phyloP scores from a whole-genome alignment of 2,329 filamentous ascomycete species.

The Aspergillus luchuensis region DNA sequence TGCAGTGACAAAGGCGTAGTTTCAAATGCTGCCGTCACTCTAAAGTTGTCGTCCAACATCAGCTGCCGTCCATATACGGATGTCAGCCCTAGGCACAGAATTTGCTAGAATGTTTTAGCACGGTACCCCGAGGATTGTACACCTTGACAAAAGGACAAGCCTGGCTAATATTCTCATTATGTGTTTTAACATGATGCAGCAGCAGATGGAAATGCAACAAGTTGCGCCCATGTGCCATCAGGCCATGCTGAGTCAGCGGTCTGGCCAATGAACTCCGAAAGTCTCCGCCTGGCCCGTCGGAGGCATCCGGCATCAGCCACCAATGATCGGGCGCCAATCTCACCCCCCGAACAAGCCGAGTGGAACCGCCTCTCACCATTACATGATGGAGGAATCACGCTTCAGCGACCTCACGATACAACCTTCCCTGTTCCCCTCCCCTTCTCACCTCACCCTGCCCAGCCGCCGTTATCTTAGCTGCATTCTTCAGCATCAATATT shows the following conservation, averaged over 20 bases:
- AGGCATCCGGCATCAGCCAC: not conserved
- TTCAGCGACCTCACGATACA: slow-evolving; percentile 3
- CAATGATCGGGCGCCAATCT: not conserved
- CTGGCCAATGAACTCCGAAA: not conserved
- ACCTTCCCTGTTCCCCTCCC: not conserved
- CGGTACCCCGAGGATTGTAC: not conserved
- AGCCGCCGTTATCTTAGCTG: not conserved
- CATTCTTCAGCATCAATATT: not conserved
- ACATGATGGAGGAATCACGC: slow-evolving; percentile 4
- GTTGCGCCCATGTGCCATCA: not conserved
- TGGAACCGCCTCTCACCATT: slow-evolving; percentile 2
- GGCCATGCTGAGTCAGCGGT: slow-evolving; percentile 5
- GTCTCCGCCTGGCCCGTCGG: not conserved
- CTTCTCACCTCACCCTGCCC: not conserved
- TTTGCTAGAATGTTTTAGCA: not conserved
- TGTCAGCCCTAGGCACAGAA: not conserved
- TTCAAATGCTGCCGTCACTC: not conserved
- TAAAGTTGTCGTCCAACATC: not conserved
- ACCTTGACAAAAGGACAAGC: not conserved
- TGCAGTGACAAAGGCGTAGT: slow-evolving; percentile 2
- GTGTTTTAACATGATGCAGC: not conserved
- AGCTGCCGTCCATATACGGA: not conserved
- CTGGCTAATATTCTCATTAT: not conserved
- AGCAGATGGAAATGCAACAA: not conserved
- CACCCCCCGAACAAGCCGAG: not conserved